phyloP scores from a whole-genome alignment of 2,329 filamentous ascomycete genomes.

The Macrophomina pseudophaseolina region DNA sequence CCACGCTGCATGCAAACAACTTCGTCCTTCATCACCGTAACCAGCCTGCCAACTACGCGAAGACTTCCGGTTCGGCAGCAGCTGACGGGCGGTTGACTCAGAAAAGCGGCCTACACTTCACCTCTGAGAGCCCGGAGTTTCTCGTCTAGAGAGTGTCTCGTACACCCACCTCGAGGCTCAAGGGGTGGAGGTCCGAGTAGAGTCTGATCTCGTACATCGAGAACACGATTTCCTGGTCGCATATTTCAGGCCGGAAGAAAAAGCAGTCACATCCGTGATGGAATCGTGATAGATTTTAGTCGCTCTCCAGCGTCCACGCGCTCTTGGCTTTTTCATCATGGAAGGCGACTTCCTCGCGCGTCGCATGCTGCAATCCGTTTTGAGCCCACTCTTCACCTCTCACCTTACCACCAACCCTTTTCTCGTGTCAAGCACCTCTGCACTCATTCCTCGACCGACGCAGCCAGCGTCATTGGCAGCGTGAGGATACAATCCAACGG shows the following conservation, averaged over 20 bases:
- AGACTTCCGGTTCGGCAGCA: background rate
- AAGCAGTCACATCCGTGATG: background rate
- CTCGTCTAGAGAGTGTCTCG: slow-evolving; percentile 1
- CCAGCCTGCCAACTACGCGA: background rate
- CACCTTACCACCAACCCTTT: slow-evolving; percentile 1
- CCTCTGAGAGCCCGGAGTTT: background rate
- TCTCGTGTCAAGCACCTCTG: background rate
- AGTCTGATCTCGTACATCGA: background rate
- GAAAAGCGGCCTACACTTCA: too few relatives aligned
- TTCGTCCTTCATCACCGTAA: background rate
- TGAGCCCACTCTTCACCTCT: background rate
- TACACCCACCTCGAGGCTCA: slow-evolving; percentile 8
- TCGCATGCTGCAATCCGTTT: background rate
- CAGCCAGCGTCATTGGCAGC: background rate
- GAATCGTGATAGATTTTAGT: background rate
- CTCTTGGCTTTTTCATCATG: slow-evolving; percentile 16
- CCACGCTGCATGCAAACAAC: background rate
- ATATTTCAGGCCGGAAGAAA: background rate
- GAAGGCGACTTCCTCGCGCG: slow-evolving; percentile 17
- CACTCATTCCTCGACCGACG: background rate
- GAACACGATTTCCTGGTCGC: background rate
- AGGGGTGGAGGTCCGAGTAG: slow-evolving; percentile 19
- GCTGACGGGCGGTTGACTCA: background rate
- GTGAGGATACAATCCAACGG: slow-evolving; percentile 1
- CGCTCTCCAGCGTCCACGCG: background rate